These are phyloP conservation scores for Dichomitus squalens DNA, from an alignment of 1,284 basidiomycete species.

Conservation along the genomic window DNA sequence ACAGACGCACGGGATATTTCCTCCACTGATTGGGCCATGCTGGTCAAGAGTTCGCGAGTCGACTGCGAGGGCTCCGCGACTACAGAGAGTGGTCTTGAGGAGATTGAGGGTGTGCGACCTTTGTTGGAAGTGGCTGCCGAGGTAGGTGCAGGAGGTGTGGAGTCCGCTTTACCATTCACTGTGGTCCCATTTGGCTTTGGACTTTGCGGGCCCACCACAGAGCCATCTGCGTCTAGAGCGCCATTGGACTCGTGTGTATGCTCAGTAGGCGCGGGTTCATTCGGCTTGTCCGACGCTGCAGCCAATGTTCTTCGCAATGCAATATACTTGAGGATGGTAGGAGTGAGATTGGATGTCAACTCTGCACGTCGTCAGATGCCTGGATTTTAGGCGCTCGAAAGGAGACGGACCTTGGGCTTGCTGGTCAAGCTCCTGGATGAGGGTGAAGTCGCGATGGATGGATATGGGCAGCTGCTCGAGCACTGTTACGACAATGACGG, in stretches of 20 bases:
- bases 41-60: slow-evolving; percentile 53
- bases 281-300: background rate
- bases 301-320: slow-evolving; percentile 24
- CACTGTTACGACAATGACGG: slow-evolving; percentile 42
- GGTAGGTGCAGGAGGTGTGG: background rate
- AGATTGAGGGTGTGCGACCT: background rate
- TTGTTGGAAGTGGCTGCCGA: background rate
- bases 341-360: slow-evolving; percentile 24
- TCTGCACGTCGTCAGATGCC: slow-evolving; percentile 9
- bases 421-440: slow-evolving; percentile 83
- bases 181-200: slow-evolving; percentile 4
- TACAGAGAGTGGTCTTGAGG: slow-evolving; percentile 6
- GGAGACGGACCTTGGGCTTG: slow-evolving; percentile 61
- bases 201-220: background rate
- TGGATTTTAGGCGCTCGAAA: background rate
- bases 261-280: background rate
- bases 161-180: background rate
- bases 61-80: slow-evolving; percentile 32
- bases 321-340: slow-evolving; percentile 30
- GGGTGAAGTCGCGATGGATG: slow-evolving; percentile 76
- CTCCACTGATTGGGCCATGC: slow-evolving; percentile 60
- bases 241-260: background rate
- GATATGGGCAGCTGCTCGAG: slow-evolving; percentile 88
- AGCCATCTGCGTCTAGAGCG: background rate
- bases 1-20: slow-evolving; percentile 63